Percentiles rank a stretch among this genome's conserved stretches.
These are phyloP conservation scores for Triticum monococcum DNA, from an alignment of 176 grass and related monocot genomes.

Conservation along the genomic window DNA sequence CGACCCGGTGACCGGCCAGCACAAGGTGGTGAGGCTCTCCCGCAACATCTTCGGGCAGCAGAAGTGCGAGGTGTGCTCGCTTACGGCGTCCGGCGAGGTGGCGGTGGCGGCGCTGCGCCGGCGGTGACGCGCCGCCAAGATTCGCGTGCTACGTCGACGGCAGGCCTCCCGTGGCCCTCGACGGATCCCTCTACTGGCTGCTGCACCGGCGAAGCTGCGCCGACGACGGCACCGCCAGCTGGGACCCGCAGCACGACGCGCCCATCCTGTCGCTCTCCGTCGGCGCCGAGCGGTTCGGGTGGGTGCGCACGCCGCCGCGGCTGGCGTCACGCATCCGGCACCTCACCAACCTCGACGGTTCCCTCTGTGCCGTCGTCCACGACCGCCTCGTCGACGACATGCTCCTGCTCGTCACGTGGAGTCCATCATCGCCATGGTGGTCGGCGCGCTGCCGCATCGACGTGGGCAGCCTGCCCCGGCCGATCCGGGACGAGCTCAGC, in stretches of 20 bases:
- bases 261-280: background rate
- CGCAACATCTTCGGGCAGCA: background rate
- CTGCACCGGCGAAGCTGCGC: background rate
- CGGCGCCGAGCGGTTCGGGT: background rate
- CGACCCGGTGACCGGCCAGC: background rate
- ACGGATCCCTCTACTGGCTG: background rate
- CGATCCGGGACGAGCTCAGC: background rate
- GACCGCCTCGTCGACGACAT: background rate
- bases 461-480: background rate
- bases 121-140: background rate
- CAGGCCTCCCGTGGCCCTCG: background rate
- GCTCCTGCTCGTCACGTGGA: background rate
- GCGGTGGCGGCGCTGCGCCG: background rate
- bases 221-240: background rate
- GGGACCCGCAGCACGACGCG: background rate
- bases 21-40: conserved; percentile 33
- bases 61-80: conserved; percentile 6
- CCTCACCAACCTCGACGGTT: background rate
- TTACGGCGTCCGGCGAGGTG: background rate
- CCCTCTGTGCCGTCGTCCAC: background rate
- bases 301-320: background rate
- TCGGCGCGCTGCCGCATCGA: background rate
- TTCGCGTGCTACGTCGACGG: background rate
- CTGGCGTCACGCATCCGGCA: background rate
- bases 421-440: background rate